These are phyloP conservation scores for Marchantia polymorpha DNA, from an alignment of 225 moss, liverwort and hornwort genomes.

Conservation along the genomic window DNA sequence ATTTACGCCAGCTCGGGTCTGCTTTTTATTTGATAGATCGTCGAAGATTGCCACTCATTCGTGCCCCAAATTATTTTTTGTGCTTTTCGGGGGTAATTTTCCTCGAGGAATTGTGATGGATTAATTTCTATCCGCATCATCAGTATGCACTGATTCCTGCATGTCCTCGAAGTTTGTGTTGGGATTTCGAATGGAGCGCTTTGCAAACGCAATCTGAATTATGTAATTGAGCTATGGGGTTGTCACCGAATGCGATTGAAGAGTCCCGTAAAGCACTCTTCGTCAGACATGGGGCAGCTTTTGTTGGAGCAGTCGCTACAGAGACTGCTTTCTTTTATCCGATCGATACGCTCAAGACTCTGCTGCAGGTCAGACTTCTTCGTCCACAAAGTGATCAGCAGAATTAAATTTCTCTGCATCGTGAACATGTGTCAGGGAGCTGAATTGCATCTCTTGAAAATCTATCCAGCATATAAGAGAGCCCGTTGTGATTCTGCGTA, in stretches of 20 bases:
- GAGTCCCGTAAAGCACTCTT: constrained; percentile 54
- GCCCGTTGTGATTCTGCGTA: too few species aligned
- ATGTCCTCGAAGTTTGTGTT: neutral
- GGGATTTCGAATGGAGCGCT: neutral
- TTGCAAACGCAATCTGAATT: neutral
- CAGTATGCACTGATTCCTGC: neutral
- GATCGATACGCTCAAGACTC: constrained; percentile 75
- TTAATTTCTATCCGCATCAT: neutral
- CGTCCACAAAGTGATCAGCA: neutral
- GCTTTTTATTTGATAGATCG: too few species aligned
- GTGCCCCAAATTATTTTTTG: too few species aligned
- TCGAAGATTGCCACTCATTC: too few species aligned
- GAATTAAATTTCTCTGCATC: neutral
- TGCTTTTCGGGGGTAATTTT: too few species aligned
- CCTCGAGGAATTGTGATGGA: neutral
- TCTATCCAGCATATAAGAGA: neutral
- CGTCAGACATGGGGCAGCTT: constrained; percentile 59
- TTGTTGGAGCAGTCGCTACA: constrained; percentile 49
- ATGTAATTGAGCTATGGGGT: constrained; percentile 19
- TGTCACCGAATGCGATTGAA: constrained; percentile 23
- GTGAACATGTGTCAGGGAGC: neutral
- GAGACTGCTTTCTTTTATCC: constrained; percentile 72
- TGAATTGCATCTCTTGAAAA: neutral
- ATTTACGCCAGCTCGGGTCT: too few species aligned
- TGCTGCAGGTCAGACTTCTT: constrained; percentile 61